Base-by-base conservation (phyloP, 2,329 filamentous ascomycete genomes). In the Botrytis elliptica region DNA sequence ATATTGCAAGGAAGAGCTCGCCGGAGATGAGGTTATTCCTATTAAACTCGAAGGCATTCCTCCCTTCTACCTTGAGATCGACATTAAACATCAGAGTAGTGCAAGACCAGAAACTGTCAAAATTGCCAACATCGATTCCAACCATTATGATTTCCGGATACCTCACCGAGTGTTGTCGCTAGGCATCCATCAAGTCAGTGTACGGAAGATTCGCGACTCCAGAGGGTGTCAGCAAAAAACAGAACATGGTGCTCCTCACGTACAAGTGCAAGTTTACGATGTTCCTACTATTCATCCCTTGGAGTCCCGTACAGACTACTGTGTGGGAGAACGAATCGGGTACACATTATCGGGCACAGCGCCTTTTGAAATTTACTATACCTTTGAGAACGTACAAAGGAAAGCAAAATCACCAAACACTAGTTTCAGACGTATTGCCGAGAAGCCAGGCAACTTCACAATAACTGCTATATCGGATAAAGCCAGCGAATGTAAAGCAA, bases 341-440 rank as follows among this genome's bases (percentile, higher is more conserved):
- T 99, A 97, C 84, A 94, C 93, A 0, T 89, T 99, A 9, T 93
- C 94, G 1, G 97, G 96, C 63, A 93, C 93, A 72, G 91, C 94
- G 29, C 97, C 97, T 0, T 99, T 99, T 82, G 93, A 95, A 63
- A 92, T 99, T 63, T 92, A 91, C 82, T 99, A 99, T 84, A 92
- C 90, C 18, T 99, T 99, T 83, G 91, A 95, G 78, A 92, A 91
- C 72, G 88, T 88, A 60, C 86, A 89, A 73, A 91, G 93, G 83
- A 95, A 93, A 81, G 96, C 95, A 71, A 91, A 92, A 77, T 91
- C 92, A 20, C 85, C 88, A 55, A 92, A 90, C 38, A 97, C 93
- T 29, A 95, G 89, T 76, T 99, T 99, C 88, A 92, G 93, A 74
- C 94, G 97, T 77, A 92, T 99, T 74, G 95, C 96, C 29, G 95